Evolutionary conservation across 768 basidiomycete genomes (phyloP).

Genomic region (Trametes cingulata): DNA sequence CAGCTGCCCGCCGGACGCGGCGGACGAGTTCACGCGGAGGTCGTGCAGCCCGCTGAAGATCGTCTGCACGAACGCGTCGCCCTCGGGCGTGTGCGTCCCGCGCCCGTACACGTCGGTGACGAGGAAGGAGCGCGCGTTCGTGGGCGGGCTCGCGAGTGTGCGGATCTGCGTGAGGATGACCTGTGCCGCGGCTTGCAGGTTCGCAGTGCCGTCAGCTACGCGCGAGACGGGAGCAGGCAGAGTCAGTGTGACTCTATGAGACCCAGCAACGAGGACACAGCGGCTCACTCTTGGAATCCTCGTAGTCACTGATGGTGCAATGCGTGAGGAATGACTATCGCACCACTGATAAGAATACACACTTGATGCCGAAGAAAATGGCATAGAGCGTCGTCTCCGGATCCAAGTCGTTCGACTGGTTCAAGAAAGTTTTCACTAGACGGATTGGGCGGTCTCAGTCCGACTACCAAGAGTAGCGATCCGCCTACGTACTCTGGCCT

Average conservation of each 20-base stretch:
- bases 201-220: conserved; percentile 44
- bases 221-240: not conserved
- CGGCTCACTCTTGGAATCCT: conserved; percentile 42
- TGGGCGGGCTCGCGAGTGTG: conserved; percentile 49
- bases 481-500: conserved; percentile 40
- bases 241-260: not conserved
- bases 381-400: conserved; percentile 51
- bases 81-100: conserved; percentile 41
- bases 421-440: conserved; percentile 44
- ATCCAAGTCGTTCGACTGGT: conserved; percentile 46
- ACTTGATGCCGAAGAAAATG: conserved; percentile 60
- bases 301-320: conserved; percentile 40
- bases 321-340: not conserved
- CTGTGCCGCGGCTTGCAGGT: conserved; percentile 46
- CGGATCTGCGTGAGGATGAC: conserved; percentile 46
- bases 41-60: conserved; percentile 44
- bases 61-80: conserved; percentile 49
- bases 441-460: too few species aligned
- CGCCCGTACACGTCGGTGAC: conserved; percentile 53
- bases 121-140: conserved; percentile 51
- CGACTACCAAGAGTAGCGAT: too few species aligned
- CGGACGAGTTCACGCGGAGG: conserved; percentile 33
- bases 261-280: too few species aligned
- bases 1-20: conserved; percentile 18
- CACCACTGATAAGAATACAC: conserved; percentile 12